Percentiles rank a stretch among this genome's conserved stretches.
Conservation (phyloP, 139 green algal genomes). For the Spirogloea muscicola region DNA sequence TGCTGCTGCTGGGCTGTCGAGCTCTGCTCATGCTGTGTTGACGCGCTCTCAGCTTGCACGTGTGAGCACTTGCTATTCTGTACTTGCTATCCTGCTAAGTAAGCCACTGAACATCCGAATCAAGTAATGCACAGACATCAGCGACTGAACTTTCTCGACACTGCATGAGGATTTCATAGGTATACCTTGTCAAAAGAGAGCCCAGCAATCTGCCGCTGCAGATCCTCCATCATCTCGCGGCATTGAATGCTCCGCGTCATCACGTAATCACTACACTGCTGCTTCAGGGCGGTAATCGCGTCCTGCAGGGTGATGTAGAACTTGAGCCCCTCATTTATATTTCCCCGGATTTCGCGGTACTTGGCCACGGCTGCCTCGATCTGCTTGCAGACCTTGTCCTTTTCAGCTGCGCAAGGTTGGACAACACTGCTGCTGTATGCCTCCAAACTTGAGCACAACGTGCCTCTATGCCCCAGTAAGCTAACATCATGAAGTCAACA, state of each 20-base stretch:
- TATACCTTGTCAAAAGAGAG: too few species aligned
- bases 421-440: background rate
- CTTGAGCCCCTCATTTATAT: conserved; percentile 68
- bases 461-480: background rate
- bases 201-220: conserved; percentile 37
- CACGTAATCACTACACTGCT: conserved; percentile 75
- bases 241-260: conserved; percentile 64
- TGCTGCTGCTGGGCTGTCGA: too few species aligned
- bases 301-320: conserved; percentile 58
- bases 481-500: background rate
- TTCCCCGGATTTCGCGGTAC: conserved; percentile 71
- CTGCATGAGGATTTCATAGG: too few species aligned
- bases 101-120: too few species aligned
- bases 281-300: conserved; percentile 64
- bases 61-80: too few species aligned
- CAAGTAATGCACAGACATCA: too few species aligned
- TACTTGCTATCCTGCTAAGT: too few species aligned
- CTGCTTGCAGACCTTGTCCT: conserved; percentile 14
- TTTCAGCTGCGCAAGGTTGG: conserved; percentile 1
- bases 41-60: too few species aligned
- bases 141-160: too few species aligned
- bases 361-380: conserved; percentile 20
- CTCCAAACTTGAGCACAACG: background rate
- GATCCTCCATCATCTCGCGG: conserved; percentile 49
- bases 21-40: too few species aligned